These are phyloP conservation scores for Begonia fuchsioides DNA, from an alignment of 306 rosid genomes.

Conservation along the genomic window DNA sequence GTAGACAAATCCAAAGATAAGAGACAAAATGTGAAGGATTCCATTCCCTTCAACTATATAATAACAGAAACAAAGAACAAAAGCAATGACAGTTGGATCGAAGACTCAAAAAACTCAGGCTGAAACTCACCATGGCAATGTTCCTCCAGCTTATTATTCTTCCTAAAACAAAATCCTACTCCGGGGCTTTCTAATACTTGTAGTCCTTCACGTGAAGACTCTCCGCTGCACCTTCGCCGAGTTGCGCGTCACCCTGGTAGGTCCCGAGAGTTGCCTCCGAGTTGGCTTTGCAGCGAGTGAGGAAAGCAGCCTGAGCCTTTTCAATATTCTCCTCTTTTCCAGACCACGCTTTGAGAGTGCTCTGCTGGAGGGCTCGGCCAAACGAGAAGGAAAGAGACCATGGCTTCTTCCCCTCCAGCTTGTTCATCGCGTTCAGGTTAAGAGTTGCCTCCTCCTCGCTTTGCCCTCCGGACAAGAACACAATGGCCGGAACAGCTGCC, in stretches of 20 bases:
- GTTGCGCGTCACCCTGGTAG: conserved; percentile 53
- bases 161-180: too few species aligned
- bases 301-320: conserved; percentile 58
- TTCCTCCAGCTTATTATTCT: too few species aligned
- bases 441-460: conserved; percentile 77
- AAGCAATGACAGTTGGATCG: too few species aligned
- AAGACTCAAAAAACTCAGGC: too few species aligned
- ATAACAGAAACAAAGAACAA: too few species aligned
- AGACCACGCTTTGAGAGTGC: conserved; percentile 78
- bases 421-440: conserved; percentile 74
- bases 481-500: conserved; percentile 57
- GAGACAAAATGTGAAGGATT: too few species aligned
- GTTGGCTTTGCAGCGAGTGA: conserved; percentile 66
- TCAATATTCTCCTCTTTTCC: conserved; percentile 44
- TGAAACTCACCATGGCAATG: too few species aligned
- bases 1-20: too few species aligned
- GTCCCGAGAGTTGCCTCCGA: conserved; percentile 67
- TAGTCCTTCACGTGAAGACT: conserved; percentile 69
- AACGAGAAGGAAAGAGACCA: conserved; percentile 75
- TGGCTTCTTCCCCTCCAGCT: conserved; percentile 62
- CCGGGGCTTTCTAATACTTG: conserved; percentile 18
- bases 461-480: conserved; percentile 85
- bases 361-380: conserved; percentile 77
- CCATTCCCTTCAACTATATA: too few species aligned
- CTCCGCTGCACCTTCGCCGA: conserved; percentile 56